A percentile compares a stretch with the other conserved stretches of the same genome.
These are phyloP conservation scores for Phytopythium boreale DNA, from an alignment of 352 stramenopile species.

Conservation along the genomic window DNA sequence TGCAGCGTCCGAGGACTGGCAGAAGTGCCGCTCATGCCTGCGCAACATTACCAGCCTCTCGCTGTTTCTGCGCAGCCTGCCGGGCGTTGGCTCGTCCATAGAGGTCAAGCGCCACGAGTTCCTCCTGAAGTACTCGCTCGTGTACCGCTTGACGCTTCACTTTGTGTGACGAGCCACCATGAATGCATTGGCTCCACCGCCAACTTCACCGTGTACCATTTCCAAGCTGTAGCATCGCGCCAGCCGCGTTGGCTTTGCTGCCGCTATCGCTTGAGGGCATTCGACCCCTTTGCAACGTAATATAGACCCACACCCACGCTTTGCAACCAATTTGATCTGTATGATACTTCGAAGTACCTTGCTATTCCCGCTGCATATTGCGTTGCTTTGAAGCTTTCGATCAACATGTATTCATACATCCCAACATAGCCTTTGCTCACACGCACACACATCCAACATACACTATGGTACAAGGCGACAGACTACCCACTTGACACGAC, in stretches of 20 bases:
- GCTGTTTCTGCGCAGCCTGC: constrained; percentile 74
- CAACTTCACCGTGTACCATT: not conserved
- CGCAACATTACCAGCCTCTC: constrained; percentile 82
- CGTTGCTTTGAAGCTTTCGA: not conserved
- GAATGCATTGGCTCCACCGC: not conserved
- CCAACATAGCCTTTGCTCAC: not conserved
- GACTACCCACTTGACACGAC: not conserved
- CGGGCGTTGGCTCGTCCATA: constrained; percentile 59
- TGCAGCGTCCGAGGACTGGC: constrained; percentile 64
- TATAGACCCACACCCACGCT: not conserved
- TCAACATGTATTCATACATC: not conserved
- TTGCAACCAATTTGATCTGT: not conserved
- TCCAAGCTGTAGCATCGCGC: too few relatives aligned
- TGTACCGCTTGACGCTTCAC: constrained; percentile 78
- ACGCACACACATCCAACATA: not conserved
- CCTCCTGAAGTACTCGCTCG: constrained; percentile 72
- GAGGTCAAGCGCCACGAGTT: constrained; percentile 79
- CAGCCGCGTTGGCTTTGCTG: not conserved
- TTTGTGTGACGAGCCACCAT: constrained; percentile 46
- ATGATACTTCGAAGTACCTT: too few relatives aligned
- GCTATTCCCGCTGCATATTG: too few relatives aligned
- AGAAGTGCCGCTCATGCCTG: constrained; percentile 68
- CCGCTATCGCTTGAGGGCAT: not conserved
- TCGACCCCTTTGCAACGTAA: constrained; percentile 2
- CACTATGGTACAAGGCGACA: constrained; percentile 4